Evolutionary conservation across 2,329 filamentous ascomycete species (phyloP).

Genomic region (Podosphaera fusca): DNA sequence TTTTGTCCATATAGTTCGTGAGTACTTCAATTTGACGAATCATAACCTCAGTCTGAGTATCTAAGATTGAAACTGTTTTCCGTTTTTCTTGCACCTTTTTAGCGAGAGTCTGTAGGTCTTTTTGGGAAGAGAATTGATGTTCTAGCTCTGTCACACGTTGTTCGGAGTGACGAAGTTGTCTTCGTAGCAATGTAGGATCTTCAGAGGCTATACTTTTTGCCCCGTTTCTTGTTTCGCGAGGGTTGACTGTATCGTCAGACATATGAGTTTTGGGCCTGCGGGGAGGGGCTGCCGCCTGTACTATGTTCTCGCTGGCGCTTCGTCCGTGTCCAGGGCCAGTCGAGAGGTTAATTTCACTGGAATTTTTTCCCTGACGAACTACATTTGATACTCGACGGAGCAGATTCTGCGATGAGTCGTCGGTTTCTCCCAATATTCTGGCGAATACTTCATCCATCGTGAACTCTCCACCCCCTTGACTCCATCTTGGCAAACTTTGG

Average conservation of each 20-base stretch:
- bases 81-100: constrained; percentile 78
- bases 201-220: constrained; percentile 42
- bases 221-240: constrained; percentile 42
- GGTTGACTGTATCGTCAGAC: constrained; percentile 26
- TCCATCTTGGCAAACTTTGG: constrained; percentile 50
- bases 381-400: constrained; percentile 79
- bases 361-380: constrained; percentile 76
- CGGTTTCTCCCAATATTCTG: constrained; percentile 51
- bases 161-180: constrained; percentile 60
- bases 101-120: constrained; percentile 37
- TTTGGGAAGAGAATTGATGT: constrained; percentile 43
- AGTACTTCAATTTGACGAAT: constrained; percentile 77
- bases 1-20: constrained; percentile 66
- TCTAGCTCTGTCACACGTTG: constrained; percentile 72
- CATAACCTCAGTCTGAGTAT: constrained; percentile 88
- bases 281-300: constrained; percentile 38
- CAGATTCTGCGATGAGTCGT: constrained; percentile 57
- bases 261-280: constrained; percentile 47
- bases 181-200: constrained; percentile 44
- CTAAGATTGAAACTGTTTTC: constrained; percentile 82
- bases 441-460: constrained; percentile 92
- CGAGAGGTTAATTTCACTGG: constrained; percentile 36
- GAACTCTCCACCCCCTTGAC: constrained; percentile 54
- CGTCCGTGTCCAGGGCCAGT: constrained; percentile 28
- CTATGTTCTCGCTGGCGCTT: constrained; percentile 41